Base-by-base conservation (phyloP, 1,284 basidiomycete genomes). In the Pyrrhoderma noxium region DNA sequence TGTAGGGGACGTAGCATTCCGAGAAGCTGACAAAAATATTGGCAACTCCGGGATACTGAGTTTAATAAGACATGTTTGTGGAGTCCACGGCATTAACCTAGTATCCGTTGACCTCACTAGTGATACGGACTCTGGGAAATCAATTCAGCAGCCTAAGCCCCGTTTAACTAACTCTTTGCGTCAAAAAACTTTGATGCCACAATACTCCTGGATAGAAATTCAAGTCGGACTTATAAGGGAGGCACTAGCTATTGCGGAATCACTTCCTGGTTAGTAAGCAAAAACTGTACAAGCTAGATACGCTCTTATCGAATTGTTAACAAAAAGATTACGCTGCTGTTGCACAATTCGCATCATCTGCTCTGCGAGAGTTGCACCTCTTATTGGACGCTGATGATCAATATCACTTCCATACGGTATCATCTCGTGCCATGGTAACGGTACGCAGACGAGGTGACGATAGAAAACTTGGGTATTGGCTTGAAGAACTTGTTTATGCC, bases 201-300 rank as follows among this genome's bases (percentile, higher is more conserved):
- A 76, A 2, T 92, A 85, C 63, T 93, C 94, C 1, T 99, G 94
- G 95, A 85, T 90, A 1, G 89, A 93, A 62, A 73, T 98, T 44
- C 94, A 97, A 67, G 78, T 95, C 27, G 90, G 90, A 27, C 81
- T 95, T 27, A 75, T 98, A 35, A 81, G 93, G 44, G 94, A 98
- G 63, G 89, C 92, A 0, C 85, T 97, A 31, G 82, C 86, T 0
- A 82, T 97, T 8, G 88, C 91, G 3, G 93, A 98, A 66, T 80
- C 89, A 14, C 69, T 98, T n/a, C 89, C 92, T 53, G 92, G 93
- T 88, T 58, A 53, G 75, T 70, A 5, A 52, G 22, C 5, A 25
- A 11, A n/a, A 16, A 43, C 25, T 7, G 7, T 3, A 19, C 54
- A 14, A 37, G 37, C 49, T 49, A 49, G 35, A 36, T 40, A 47